Percentiles rank a stretch among this genome's conserved stretches.
Conservation (phyloP, 176 grass and related monocot species). For the Hsuehochloa calcarea region DNA sequence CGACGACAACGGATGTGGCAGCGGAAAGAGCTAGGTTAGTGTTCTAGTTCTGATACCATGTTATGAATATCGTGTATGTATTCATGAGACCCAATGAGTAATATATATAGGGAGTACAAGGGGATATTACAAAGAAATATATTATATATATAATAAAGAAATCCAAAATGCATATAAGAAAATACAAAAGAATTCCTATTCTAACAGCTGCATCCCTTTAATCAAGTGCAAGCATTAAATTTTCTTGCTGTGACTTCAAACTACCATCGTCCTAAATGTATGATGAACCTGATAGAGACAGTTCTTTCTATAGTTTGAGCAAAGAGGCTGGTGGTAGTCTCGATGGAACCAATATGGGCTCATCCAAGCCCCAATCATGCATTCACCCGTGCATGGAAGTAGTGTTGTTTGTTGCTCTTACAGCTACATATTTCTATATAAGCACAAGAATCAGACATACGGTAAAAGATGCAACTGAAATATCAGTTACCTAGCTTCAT, state of each 20-base stretch:
- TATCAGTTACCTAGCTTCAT: constrained; percentile 15
- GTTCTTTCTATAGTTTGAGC: constrained; percentile 34
- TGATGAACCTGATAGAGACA: constrained; percentile 27
- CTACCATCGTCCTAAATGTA: constrained; percentile 27
- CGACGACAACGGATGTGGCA: no score
- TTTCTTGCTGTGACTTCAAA: constrained; percentile 26
- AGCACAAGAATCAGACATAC: constrained; percentile 7
- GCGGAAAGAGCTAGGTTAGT: no score
- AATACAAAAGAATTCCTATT: no score
- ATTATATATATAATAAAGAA: no score
- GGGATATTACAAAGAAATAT: no score
- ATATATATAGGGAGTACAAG: no score
- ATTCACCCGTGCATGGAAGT: not conserved
- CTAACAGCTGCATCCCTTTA: constrained; percentile 30
- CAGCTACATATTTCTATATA: not conserved
- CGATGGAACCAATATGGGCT: constrained; percentile 22
- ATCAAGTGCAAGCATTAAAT: constrained; percentile 35
- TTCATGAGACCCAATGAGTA: no score
- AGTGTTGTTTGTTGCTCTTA: not conserved
- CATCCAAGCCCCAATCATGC: not conserved
- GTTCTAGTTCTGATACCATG: no score
- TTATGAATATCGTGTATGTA: no score
- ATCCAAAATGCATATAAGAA: no score
- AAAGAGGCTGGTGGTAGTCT: constrained; percentile 4
- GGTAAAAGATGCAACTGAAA: not conserved